phyloP scores from a whole-genome alignment of 495 filamentous ascomycete genomes.

The Zalerion maritima region DNA sequence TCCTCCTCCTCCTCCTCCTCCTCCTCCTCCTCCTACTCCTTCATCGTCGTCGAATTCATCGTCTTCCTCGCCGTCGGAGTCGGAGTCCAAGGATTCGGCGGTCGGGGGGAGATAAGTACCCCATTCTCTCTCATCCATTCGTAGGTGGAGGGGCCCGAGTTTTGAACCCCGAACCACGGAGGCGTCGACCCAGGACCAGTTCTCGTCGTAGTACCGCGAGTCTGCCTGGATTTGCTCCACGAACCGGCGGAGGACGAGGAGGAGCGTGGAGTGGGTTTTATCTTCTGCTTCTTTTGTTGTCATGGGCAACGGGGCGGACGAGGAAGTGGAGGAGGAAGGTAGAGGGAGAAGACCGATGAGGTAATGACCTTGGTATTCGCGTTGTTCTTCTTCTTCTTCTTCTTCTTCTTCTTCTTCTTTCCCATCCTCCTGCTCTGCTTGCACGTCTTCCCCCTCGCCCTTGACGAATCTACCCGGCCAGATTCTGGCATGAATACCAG shows the following conservation, averaged over 20 bases:
- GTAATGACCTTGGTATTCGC: constrained; percentile 38
- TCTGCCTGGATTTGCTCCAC: constrained; percentile 29
- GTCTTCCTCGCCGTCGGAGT: constrained; percentile 15
- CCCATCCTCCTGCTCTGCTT: constrained; percentile 8
- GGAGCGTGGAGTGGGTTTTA: constrained; percentile 18
- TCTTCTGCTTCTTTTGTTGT: constrained; percentile 17
- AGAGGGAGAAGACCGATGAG: constrained; percentile 35
- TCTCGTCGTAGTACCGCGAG: constrained; percentile 31
- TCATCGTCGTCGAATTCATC: constrained; percentile 19
- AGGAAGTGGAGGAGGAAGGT: background rate
- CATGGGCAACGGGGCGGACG: constrained; percentile 1
- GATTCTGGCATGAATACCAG: constrained; percentile 32
- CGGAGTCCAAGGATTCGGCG: constrained; percentile 20
- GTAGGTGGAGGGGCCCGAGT: constrained; percentile 22
- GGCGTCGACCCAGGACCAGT: constrained; percentile 32
- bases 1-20: constrained; percentile 6
- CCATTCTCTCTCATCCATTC: constrained; percentile 38
- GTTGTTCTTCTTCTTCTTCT: constrained; percentile 6
- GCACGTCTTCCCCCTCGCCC: constrained; percentile 2
- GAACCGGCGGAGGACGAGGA: constrained; percentile 29
- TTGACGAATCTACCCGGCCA: constrained; percentile 42
- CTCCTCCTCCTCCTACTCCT: background rate
- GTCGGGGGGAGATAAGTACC: constrained; percentile 25
- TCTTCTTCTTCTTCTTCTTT: constrained; percentile 6
- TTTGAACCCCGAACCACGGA: constrained; percentile 20